A percentile compares a stretch with the other conserved stretches of the same genome.
phyloP scores from a whole-genome alignment of 352 stramenopile species.

The Phytophthora fragariaefolia region DNA sequence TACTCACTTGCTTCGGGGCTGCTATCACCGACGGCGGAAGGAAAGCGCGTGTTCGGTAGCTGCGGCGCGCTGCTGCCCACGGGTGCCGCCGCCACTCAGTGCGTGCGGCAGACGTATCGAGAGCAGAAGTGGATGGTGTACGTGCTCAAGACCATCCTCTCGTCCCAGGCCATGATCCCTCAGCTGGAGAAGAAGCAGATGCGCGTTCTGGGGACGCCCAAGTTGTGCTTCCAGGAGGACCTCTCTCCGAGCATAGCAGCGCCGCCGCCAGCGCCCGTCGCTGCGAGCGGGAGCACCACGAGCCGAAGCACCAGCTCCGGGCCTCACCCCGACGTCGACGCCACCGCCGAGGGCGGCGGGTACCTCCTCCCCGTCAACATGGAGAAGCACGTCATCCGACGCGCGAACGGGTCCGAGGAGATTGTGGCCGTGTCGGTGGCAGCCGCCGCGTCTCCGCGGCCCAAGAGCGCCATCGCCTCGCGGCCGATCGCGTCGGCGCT shows the following conservation, averaged over 20 bases:
- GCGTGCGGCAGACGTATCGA: slow-evolving; percentile 60
- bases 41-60: slow-evolving; percentile 1
- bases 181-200: slow-evolving; percentile 78
- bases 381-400: slow-evolving; percentile 58
- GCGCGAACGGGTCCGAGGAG: slow-evolving; percentile 20
- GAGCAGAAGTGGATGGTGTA: slow-evolving; percentile 79
- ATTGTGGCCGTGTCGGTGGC: slow-evolving; percentile 28
- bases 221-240: slow-evolving; percentile 61
- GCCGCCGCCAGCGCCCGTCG: not conserved
- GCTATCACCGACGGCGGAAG: not conserved
- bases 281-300: slow-evolving; percentile 15
- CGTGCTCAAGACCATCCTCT: slow-evolving; percentile 72
- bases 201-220: slow-evolving; percentile 53
- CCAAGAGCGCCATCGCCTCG: slow-evolving; percentile 8
- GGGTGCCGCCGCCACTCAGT: slow-evolving; percentile 42
- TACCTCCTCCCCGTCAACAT: slow-evolving; percentile 59
- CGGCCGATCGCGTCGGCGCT: slow-evolving; percentile 16
- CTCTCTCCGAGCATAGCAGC: not conserved
- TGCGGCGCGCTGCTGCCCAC: not conserved
- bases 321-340: slow-evolving; percentile 8
- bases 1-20: not conserved
- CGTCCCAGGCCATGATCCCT: slow-evolving; percentile 66
- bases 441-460: slow-evolving; percentile 12
- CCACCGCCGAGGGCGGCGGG: slow-evolving; percentile 23
- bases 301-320: slow-evolving; percentile 27